Evolutionary conservation across 1,284 basidiomycete species (phyloP).

Genomic region (Austroboletus rostrupii): DNA sequence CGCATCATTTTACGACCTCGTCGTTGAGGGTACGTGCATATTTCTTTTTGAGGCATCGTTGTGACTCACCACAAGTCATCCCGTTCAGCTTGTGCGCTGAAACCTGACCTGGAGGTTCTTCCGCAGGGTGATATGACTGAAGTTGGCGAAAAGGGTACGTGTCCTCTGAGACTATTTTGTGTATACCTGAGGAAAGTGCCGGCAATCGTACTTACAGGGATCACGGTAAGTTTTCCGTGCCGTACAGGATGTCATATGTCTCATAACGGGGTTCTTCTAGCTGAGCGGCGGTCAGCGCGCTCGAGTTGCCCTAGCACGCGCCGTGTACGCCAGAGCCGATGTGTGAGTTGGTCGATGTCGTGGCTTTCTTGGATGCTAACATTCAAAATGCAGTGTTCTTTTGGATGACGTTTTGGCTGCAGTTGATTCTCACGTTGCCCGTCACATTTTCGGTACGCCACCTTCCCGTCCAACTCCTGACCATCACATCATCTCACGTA

Average conservation of each 20-base stretch:
- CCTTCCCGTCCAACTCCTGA: background rate
- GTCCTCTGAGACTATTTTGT: constrained; percentile 11
- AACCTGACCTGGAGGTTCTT: constrained; percentile 76
- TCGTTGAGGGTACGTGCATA: constrained; percentile 59
- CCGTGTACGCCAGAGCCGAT: constrained; percentile 53
- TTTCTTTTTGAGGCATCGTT: background rate
- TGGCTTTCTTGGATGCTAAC: background rate
- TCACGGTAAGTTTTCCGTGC: constrained; percentile 21
- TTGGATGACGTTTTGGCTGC: constrained; percentile 44
- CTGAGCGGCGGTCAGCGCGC: constrained; percentile 61
- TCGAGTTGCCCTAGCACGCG: constrained; percentile 52
- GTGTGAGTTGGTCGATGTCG: constrained; percentile 23
- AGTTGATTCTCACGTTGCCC: constrained; percentile 73
- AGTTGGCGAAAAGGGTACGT: constrained; percentile 55
- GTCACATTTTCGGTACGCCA: constrained; percentile 54
- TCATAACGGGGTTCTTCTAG: constrained; percentile 14
- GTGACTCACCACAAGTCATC: background rate
- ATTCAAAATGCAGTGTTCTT: constrained; percentile 18
- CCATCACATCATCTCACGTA: background rate
- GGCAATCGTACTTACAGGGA: constrained; percentile 20
- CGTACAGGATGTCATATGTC: background rate
- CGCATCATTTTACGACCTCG: constrained; percentile 68
- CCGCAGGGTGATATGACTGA: constrained; percentile 71
- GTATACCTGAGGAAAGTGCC: constrained; percentile 32
- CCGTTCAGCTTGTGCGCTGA: constrained; percentile 79